Percentiles rank a stretch among this genome's conserved stretches.
These are phyloP conservation scores for Enterocytospora artemiae DNA, from an alignment of 371 early-diverging fungal species.

Conservation along the genomic window DNA sequence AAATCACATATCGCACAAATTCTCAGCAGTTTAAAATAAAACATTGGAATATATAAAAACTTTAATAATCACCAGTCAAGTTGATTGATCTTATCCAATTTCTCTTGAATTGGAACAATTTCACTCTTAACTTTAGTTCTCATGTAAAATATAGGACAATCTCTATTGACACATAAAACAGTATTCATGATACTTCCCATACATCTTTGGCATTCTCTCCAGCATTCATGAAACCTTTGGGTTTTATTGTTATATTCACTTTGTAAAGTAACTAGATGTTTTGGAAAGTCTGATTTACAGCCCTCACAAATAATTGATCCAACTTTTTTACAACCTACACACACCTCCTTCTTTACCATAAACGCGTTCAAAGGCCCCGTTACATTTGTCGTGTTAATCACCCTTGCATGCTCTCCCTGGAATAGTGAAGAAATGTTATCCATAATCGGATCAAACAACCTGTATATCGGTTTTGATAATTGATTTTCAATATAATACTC, in stretches of 20 bases:
- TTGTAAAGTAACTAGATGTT: slow-evolving; percentile 66
- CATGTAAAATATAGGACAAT: slow-evolving; percentile 97
- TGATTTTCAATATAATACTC: slow-evolving; percentile 96
- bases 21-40: background rate
- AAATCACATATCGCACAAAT: background rate
- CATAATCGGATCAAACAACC: slow-evolving; percentile 94
- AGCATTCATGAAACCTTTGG: slow-evolving; percentile 70
- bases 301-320: slow-evolving; percentile 65
- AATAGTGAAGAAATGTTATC: slow-evolving; percentile 70
- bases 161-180: slow-evolving; percentile 86
- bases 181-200: slow-evolving; percentile 88
- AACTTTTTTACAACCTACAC: slow-evolving; percentile 81
- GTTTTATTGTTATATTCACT: slow-evolving; percentile 64
- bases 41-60: background rate
- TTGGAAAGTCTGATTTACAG: slow-evolving; percentile 62
- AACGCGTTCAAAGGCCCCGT: slow-evolving; percentile 86
- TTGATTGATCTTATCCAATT: slow-evolving; percentile 55
- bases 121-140: slow-evolving; percentile 92
- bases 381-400: slow-evolving; percentile 67
- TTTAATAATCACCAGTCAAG: slow-evolving; percentile 47
- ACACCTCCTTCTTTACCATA: slow-evolving; percentile 73
- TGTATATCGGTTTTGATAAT: slow-evolving; percentile 78
- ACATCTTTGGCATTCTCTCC: slow-evolving; percentile 98
- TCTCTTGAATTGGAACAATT: slow-evolving; percentile 64
- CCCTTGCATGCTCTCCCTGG: slow-evolving; percentile 77